These are phyloP conservation scores for Logfia minima DNA, from an alignment of 129 eudicot species.

Conservation along the genomic window DNA sequence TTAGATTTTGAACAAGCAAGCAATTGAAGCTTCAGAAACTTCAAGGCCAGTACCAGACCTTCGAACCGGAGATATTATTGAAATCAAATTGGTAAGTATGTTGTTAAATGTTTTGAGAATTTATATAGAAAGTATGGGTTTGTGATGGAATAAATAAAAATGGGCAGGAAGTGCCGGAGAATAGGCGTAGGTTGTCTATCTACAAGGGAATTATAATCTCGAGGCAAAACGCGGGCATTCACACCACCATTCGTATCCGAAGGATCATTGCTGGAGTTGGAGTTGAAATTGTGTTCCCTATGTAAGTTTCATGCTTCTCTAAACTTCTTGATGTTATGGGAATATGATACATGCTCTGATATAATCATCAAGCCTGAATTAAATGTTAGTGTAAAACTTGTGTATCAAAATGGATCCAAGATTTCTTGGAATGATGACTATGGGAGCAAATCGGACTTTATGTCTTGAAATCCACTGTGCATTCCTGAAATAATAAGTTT, in stretches of 20 bases:
- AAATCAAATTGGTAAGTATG: slow-evolving; percentile 65
- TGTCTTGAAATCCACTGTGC: neutral
- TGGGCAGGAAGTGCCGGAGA: slow-evolving; percentile 75
- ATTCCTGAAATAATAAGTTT: neutral
- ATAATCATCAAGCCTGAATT: neutral
- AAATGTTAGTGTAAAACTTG: neutral
- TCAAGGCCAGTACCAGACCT: slow-evolving; percentile 72
- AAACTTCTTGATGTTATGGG: slow-evolving; percentile 2
- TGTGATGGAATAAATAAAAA: slow-evolving; percentile 10
- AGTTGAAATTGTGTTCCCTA: slow-evolving; percentile 90
- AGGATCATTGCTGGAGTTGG: slow-evolving; percentile 92
- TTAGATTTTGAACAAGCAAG: slow-evolving; percentile 83
- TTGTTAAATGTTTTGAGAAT: neutral
- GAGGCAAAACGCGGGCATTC: slow-evolving; percentile 91
- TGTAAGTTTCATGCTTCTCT: slow-evolving; percentile 55
- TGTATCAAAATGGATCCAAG: neutral
- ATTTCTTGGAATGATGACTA: neutral
- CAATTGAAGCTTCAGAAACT: slow-evolving; percentile 68
- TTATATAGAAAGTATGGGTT: neutral
- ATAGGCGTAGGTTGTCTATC: slow-evolving; percentile 62
- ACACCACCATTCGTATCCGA: slow-evolving; percentile 83
- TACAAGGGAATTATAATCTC: slow-evolving; percentile 84
- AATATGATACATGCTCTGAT: neutral
- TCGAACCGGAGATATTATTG: slow-evolving; percentile 76
- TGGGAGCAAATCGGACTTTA: neutral